phyloP scores from a whole-genome alignment of 768 basidiomycete species.

The Hemileccinum impolitum region DNA sequence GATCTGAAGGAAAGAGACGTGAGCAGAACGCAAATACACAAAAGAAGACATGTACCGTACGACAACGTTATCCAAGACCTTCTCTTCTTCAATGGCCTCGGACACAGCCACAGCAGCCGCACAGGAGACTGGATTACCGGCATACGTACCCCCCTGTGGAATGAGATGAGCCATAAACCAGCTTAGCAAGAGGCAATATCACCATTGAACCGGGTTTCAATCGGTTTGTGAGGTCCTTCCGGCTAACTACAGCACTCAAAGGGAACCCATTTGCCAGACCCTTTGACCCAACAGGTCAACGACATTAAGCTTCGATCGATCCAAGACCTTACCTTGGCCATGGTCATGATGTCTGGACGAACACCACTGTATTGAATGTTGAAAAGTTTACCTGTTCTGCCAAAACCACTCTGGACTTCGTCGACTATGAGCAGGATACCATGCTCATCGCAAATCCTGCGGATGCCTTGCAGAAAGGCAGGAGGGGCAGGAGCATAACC shows the following conservation, averaged over 20 bases:
- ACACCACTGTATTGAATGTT: slow-evolving; percentile 82
- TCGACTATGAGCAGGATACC: slow-evolving; percentile 81
- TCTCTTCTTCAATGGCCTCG: slow-evolving; percentile 74
- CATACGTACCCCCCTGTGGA: slow-evolving; percentile 79
- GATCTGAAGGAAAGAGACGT: slow-evolving; percentile 49
- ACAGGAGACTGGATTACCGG: slow-evolving; percentile 89
- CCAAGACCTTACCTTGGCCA: slow-evolving; percentile 68
- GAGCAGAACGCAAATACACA: slow-evolving; percentile 1
- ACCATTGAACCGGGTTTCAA: slow-evolving; percentile 81
- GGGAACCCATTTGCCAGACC: slow-evolving; percentile 94
- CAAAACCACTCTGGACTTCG: slow-evolving; percentile 90
- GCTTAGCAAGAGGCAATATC: slow-evolving; percentile 4
- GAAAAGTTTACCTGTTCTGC: slow-evolving; percentile 80
- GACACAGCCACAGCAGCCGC: slow-evolving; percentile 85
- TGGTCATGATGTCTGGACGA: slow-evolving; percentile 81
- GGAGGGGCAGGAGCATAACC: slow-evolving; percentile 89
- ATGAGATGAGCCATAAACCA: slow-evolving; percentile 7
- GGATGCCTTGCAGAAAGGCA: slow-evolving; percentile 74
- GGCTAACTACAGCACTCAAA: slow-evolving; percentile 77
- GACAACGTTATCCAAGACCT: slow-evolving; percentile 77
- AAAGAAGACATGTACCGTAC: slow-evolving; percentile 47
- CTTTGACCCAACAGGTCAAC: slow-evolving; percentile 30
- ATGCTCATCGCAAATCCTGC: slow-evolving; percentile 84
- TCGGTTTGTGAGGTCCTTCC: slow-evolving; percentile 77
- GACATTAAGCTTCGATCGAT: neutral